Base-by-base conservation (phyloP, 306 rosid genomes). In the Prunus davidiana region DNA sequence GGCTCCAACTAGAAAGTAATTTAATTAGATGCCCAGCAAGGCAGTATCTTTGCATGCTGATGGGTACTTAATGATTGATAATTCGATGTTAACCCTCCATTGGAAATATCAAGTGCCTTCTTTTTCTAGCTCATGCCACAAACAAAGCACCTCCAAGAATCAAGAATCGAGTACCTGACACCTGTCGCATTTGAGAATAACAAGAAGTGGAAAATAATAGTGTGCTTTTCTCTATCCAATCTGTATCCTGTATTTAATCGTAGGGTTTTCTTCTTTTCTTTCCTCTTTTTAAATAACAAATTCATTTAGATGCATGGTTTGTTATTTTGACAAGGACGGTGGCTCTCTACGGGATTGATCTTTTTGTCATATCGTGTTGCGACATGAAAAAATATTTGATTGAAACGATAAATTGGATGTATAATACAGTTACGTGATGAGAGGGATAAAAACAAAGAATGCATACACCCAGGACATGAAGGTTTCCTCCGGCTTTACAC, bases 351-450 rank as follows among this genome's bases (percentile, higher is more conserved):
- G 60, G 25, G 60, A 7, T 55, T 55, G 2, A 7, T 55, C 61
- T 55, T 55, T 4, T 55, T n/a, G 27, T n/a, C 27, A n/a, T 3
- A 4, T 55, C 62, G 28, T 56, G 11, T 34, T 34, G 6, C 0
- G 1, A 32, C 5, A 34, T 5, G 6, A 34, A 34, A 5, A 5
- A 1, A 1, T 1, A 27, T 1, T 32, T 6, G 0, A 34, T 34
- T 34, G 2, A 38, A 38, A 38, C 2, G 0, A 38, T 38, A 0
- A 0, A 7, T 38, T 38, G 0, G 0, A 34, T 34, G 2, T 1
- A 34, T 34, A 38, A 1, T 38, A 6, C 0, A 38, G 0, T 38
- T 2, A 38, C 9, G 2, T 38, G 0, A 38, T 0, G 0, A 7
- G 9, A 38, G 10, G 7, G 8, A 38, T 38, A 1, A 0, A 1